phyloP scores from a whole-genome alignment of 2,329 filamentous ascomycete species.

The Byssochlamys sp. region DNA sequence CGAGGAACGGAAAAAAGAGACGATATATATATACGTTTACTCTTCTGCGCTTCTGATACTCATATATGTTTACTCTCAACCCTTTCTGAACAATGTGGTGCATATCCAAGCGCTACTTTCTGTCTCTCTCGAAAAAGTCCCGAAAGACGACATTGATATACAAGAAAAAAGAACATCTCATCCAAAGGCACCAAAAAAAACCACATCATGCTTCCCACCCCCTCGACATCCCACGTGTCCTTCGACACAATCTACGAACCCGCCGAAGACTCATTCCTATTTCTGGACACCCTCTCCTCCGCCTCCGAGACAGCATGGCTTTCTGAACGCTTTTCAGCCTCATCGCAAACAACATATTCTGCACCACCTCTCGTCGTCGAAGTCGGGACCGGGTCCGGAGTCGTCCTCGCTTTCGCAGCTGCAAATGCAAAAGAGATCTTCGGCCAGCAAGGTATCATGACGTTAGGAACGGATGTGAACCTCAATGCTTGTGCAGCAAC shows the following conservation, averaged over 20 bases:
- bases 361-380: conserved; percentile 63
- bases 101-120: no score
- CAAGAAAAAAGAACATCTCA: background rate
- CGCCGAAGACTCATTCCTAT: conserved; percentile 86
- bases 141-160: background rate
- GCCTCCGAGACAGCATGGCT: conserved; percentile 60
- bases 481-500: conserved; percentile 71
- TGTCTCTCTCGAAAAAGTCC: no score
- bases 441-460: conserved; percentile 58
- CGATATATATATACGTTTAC: background rate
- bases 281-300: conserved; percentile 82
- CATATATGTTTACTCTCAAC: no score
- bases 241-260: conserved; percentile 89
- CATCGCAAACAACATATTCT: conserved; percentile 6
- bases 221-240: conserved; percentile 81
- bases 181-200: background rate
- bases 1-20: background rate
- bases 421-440: conserved; percentile 67
- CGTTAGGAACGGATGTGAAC: conserved; percentile 76
- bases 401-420: conserved; percentile 80
- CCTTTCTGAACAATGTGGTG: no score
- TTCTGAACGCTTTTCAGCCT: conserved; percentile 46
- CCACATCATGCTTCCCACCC: conserved; percentile 74
- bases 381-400: conserved; percentile 81
- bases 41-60: no score